Evolutionary conservation across 169 alveolate species (phyloP), one percentile per base, ranked within the genome.

Genomic region (Plasmodium gonderi): DNA sequence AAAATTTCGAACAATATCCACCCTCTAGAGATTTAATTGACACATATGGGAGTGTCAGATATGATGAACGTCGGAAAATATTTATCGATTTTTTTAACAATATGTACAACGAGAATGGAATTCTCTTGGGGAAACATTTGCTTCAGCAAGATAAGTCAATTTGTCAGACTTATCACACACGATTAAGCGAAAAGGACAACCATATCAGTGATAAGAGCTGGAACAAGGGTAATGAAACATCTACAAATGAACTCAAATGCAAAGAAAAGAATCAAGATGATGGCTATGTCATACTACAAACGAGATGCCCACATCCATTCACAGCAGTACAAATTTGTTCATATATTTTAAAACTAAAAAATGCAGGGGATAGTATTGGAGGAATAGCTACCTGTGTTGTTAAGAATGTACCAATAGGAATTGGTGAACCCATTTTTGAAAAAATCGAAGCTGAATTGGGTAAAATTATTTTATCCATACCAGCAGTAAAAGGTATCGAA

Each of bases 301-400:
- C 91, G 54, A 81, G 91, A 12, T 81, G 91, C n/a, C 91, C 91
- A 8, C 91, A 81, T 36, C 80, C 91, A 26, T 45, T 67, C 17
- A 81, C 91, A 12, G 91, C 80, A 40, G 75, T 81, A 17, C 81
- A 81, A 81, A 81, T 81, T 3, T 81, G 69, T 45, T 81, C 91
- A 3, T 68, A 69, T 9, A 81, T 81, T 81, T 81, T 81, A 23
- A 65, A 81, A 81, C n/a, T 81, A 81, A 81, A 67, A 68, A 36
- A 42, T 29, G 75, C 49, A 12, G 91, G 80, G 20, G 91, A 81
- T 65, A 68, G 80, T 47, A 14, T 81, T n/a, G 91, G 80, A 20
- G 91, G 81, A 44, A 31, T 81, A 40, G 91, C 91, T 20, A 81
- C 80, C 12, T 81, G 80, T 38, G 33, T 81, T 44, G 75, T 68